Evolutionary conservation across 2,329 filamentous ascomycete genomes (phyloP).

Genomic region (Penicillium occitanis): DNA sequence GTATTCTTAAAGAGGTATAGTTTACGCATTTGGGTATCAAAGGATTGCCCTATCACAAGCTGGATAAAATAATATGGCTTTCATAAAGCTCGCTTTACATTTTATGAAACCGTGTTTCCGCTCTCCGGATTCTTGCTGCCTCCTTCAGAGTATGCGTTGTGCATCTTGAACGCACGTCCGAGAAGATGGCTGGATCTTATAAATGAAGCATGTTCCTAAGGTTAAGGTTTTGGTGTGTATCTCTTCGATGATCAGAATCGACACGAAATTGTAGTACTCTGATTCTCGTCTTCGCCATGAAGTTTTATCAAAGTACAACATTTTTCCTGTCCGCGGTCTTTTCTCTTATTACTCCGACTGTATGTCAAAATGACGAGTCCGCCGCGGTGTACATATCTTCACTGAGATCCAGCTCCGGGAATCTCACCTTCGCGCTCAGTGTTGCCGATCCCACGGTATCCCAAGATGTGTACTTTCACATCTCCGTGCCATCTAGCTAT

Average conservation of each 20-base stretch:
- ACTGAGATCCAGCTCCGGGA: not conserved
- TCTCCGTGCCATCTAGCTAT: conserved; percentile 17
- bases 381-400: conserved; percentile 11
- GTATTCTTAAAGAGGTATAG: conserved; percentile 10
- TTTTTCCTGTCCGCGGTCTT: not conserved
- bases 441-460: conserved; percentile 13
- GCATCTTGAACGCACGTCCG: not conserved
- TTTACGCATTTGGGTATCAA: conserved; percentile 11
- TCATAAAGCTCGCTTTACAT: not conserved
- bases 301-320: not conserved
- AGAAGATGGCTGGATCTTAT: conserved; percentile 4
- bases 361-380: conserved; percentile 13
- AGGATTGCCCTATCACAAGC: conserved; percentile 1
- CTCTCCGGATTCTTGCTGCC: not conserved
- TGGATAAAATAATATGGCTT: not conserved
- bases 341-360: conserved; percentile 4
- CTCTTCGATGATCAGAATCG: conserved; percentile 5
- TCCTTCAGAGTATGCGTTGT: not conserved
- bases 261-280: not conserved
- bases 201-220: conserved; percentile 4
- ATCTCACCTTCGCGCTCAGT: conserved; percentile 16
- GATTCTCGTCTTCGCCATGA: not conserved
- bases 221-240: not conserved
- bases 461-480: conserved; percentile 13
- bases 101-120: not conserved